Evolutionary conservation across 2,329 filamentous ascomycete species (phyloP), one percentile per base, ranked within the genome.

Genomic region (Colletotrichum sp.): DNA sequence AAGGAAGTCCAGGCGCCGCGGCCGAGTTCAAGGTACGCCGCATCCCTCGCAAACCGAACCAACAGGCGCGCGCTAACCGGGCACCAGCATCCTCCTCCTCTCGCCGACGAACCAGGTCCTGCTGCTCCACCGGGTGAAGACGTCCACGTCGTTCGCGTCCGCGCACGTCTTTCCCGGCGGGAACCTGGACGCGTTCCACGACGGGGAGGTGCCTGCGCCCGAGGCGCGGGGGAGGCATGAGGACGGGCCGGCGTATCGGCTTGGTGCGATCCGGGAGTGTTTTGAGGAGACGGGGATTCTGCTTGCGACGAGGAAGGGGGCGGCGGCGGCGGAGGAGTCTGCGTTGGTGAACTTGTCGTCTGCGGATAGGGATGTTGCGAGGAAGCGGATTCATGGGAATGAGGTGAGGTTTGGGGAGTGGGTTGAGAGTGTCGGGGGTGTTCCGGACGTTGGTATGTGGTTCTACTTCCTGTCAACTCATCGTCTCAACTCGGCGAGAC

Each of bases 91-190:
- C 63, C 88, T 99, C 39, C 90, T 99, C 16, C 88, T 99, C 64
- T 98, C 97, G 0, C 94, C 96, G 0, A 89, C 90, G 67, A 98
- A 99, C 83, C 93, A 98, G 83, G 92, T 99, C 63, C 90, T 99
- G 1, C 92, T 99, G 21, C 92, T 99, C 10, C 96, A 96, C 83
- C 93, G 97, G 77, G 95, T 98, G 4, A 90, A 93, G 78, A 95
- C 94, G 2, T 97, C 95, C 0, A 92, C 91, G 2, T 94, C 96
- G 4, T 99, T 98, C 81, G 92, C 96, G 6, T 96, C 95, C 0
- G 97, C 96, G 0, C 96, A 99, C 82, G 97, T 99, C 77, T 99
- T 99, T 79, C 96, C 97, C 0, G 97, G 97, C 39, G 97, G 97
- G 7, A 96, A 96, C 80, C 89, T 98, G 26, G 94, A 95, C 15